Conservation (phyloP, 176 grass and related monocot species). For the Rhynchospora pubera region DNA sequence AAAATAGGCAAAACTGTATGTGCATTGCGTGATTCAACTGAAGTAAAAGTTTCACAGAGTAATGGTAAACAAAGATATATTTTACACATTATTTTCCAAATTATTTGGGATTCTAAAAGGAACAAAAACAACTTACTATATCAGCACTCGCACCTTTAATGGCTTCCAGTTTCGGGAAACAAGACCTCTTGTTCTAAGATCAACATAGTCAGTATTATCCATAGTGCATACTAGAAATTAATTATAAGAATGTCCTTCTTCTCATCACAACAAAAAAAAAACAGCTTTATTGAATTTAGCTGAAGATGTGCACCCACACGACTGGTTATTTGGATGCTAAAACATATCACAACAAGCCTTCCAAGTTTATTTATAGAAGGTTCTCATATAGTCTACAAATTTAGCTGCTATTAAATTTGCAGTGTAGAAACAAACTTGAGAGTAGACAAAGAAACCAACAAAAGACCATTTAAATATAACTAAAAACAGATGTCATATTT, state of each 20-base stretch:
- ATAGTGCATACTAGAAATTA: background rate
- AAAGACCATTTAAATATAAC: background rate
- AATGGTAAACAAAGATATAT: background rate
- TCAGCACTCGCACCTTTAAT: conserved; percentile 81
- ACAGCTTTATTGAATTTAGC: background rate
- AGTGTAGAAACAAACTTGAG: background rate
- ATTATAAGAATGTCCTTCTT: background rate
- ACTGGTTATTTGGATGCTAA: background rate
- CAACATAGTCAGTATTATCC: conserved; percentile 8
- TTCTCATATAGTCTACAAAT: background rate
- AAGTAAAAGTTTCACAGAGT: conserved; percentile 3
- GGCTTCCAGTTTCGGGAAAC: conserved; percentile 83
- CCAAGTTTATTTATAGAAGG: background rate
- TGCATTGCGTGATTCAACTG: conserved; percentile 13
- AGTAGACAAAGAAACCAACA: background rate
- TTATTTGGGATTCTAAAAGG: background rate
- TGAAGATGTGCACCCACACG: background rate
- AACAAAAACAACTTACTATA: conserved; percentile 52
- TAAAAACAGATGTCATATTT: background rate
- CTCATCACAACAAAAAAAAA: background rate
- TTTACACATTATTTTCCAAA: background rate
- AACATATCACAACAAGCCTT: background rate
- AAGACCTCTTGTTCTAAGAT: conserved; percentile 69
- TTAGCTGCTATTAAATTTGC: background rate
- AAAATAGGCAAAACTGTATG: background rate